These are phyloP conservation scores for Fusarium palustre DNA, from an alignment of 2,329 filamentous ascomycete genomes.

Conservation along the genomic window DNA sequence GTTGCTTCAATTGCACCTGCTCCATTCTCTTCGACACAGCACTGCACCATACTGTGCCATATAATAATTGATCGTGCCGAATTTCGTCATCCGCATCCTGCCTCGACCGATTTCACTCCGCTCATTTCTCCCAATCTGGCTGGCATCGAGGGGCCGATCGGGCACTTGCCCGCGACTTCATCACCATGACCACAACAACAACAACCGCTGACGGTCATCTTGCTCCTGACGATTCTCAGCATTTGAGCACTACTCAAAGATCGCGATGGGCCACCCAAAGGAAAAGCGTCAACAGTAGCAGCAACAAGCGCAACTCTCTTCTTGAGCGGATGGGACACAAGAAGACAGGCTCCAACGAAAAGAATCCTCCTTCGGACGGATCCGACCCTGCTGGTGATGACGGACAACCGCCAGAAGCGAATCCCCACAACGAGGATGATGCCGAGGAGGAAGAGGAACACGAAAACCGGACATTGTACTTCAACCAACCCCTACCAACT, in stretches of 20 bases:
- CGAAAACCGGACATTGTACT: conserved; percentile 75
- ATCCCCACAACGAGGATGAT: conserved; percentile 50
- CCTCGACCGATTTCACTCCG: conserved; percentile 33
- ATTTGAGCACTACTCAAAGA: conserved; percentile 69
- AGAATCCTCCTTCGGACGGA: conserved; percentile 65
- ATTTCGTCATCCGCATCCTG: conserved; percentile 17
- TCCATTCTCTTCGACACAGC: conserved; percentile 26
- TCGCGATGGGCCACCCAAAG: conserved; percentile 98
- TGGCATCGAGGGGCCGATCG: conserved; percentile 54
- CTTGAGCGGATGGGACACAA: conserved; percentile 80
- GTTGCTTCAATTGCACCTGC: conserved; percentile 45
- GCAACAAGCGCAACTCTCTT: conserved; percentile 84
- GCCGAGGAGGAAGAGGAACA: conserved; percentile 56
- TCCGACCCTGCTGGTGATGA: conserved; percentile 44
- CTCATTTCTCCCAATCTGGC: conserved; percentile 50
- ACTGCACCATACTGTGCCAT: conserved; percentile 4
- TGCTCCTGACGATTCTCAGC: conserved; percentile 33
- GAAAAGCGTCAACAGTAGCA: conserved; percentile 78
- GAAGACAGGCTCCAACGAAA: conserved; percentile 71
- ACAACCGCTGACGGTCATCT: conserved; percentile 46
- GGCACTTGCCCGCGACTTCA: conserved; percentile 54
- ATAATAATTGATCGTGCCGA: background rate
- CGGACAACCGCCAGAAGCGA: conserved; percentile 46
- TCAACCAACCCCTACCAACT: conserved; percentile 84
- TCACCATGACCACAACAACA: conserved; percentile 52